Conservation (phyloP, 805 yeast genomes). For the Spathaspora gorwiae region DNA sequence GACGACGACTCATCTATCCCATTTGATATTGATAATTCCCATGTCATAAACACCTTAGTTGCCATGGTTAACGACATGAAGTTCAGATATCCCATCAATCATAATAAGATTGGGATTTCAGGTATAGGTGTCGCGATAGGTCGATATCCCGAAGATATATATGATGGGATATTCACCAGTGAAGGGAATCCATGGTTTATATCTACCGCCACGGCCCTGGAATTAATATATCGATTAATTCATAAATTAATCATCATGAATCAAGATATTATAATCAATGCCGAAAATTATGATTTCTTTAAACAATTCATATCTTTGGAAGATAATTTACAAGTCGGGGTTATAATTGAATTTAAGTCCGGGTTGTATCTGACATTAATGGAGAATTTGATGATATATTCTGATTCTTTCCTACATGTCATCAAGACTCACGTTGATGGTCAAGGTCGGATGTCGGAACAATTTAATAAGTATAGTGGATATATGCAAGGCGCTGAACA, state of each 20-base stretch:
- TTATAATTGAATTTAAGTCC: constrained; percentile 29
- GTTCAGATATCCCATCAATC: constrained; percentile 73
- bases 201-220: constrained; percentile 66
- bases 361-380: constrained; percentile 45
- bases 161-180: constrained; percentile 66
- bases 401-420: constrained; percentile 63
- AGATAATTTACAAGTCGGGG: constrained; percentile 17
- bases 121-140: constrained; percentile 67
- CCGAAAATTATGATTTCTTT: constrained; percentile 25
- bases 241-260: constrained; percentile 35
- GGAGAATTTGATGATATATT: constrained; percentile 45
- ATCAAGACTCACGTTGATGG: constrained; percentile 56
- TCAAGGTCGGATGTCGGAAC: constrained; percentile 81
- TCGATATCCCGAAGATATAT: constrained; percentile 88
- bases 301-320: constrained; percentile 22
- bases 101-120: constrained; percentile 33
- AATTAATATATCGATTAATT: constrained; percentile 53
- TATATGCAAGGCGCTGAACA: constrained; percentile 83
- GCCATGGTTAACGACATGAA: constrained; percentile 66
- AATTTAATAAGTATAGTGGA: constrained; percentile 76
- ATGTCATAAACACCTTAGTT: constrained; percentile 58
- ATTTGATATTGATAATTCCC: constrained; percentile 54
- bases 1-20: constrained; percentile 42
- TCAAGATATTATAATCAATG: constrained; percentile 42
- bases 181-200: constrained; percentile 96